These are phyloP conservation scores for Cystobasidium sp. DNA, from an alignment of 1,284 basidiomycete species.

Conservation along the genomic window DNA sequence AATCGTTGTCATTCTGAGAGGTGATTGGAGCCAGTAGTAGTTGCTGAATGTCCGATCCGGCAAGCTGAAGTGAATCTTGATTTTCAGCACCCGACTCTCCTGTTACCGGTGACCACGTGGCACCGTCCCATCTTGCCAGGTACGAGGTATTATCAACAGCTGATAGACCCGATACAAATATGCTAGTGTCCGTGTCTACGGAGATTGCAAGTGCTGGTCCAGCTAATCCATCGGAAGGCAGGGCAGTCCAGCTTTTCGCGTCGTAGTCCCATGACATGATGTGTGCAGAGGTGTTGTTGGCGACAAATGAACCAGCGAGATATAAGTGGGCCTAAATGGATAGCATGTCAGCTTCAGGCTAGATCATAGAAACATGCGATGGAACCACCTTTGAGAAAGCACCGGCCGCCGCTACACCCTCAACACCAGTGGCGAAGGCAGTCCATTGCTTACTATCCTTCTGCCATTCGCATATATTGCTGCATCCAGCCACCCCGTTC, in stretches of 20 bases:
- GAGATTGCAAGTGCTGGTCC: conserved; percentile 88
- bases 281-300: conserved; percentile 67
- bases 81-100: conserved; percentile 58
- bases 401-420: conserved; percentile 78
- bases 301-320: conserved; percentile 69
- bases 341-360: background rate
- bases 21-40: conserved; percentile 87
- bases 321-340: conserved; percentile 50
- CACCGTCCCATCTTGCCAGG: conserved; percentile 80
- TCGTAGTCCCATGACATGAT: conserved; percentile 73
- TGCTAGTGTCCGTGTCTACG: conserved; percentile 77
- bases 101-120: conserved; percentile 69
- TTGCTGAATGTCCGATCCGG: conserved; percentile 69
- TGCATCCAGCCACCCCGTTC: conserved; percentile 74
- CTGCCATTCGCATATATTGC: conserved; percentile 76
- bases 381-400: conserved; percentile 75
- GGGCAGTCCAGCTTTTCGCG: conserved; percentile 72
- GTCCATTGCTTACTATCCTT: conserved; percentile 74
- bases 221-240: conserved; percentile 73
- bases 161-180: conserved; percentile 84
- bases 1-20: conserved; percentile 64
- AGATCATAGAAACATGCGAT: background rate
- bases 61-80: conserved; percentile 52
- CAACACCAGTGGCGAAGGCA: conserved; percentile 76
- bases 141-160: conserved; percentile 69